These are phyloP conservation scores for Alternaria novae-zelandiae DNA, from an alignment of 2,329 filamentous ascomycete genomes.

Conservation along the genomic window DNA sequence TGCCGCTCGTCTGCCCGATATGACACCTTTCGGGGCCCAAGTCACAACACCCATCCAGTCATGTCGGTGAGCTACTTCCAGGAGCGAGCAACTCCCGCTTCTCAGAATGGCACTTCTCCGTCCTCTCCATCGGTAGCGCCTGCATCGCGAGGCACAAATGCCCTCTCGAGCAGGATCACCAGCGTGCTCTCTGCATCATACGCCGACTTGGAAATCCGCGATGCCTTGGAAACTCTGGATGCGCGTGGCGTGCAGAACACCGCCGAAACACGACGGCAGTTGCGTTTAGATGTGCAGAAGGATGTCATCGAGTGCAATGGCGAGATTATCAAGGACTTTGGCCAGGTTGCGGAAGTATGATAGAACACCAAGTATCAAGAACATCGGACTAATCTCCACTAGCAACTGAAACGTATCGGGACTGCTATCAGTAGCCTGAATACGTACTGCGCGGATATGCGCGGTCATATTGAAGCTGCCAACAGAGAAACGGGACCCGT, in stretches of 20 bases:
- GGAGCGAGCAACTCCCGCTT: constrained; percentile 34
- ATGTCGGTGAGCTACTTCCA: constrained; percentile 44
- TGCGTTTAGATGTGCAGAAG: constrained; percentile 84
- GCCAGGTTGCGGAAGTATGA: constrained; percentile 74
- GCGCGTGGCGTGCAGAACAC: constrained; percentile 73
- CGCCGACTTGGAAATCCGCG: constrained; percentile 87
- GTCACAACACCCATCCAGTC: constrained; percentile 23
- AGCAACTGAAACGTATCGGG: constrained; percentile 89
- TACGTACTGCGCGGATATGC: constrained; percentile 79
- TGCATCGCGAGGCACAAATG: constrained; percentile 58
- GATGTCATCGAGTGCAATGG: constrained; percentile 94
- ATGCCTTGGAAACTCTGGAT: constrained; percentile 81
- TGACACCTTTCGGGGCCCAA: constrained; percentile 17
- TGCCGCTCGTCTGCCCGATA: constrained; percentile 19
- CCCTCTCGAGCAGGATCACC: constrained; percentile 81
- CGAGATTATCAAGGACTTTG: constrained; percentile 85
- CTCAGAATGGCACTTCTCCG: constrained; percentile 38
- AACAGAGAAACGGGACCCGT: constrained; percentile 76
- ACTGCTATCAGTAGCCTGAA: constrained; percentile 79
- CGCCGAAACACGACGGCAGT: constrained; percentile 75
- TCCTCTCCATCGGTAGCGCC: constrained; percentile 30
- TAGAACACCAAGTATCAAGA: background rate
- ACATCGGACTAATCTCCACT: constrained; percentile 32
- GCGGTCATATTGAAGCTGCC: constrained; percentile 75
- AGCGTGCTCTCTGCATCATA: constrained; percentile 90